Conservation (phyloP, 305 asterid species). For the Rubia balearica region DNA sequence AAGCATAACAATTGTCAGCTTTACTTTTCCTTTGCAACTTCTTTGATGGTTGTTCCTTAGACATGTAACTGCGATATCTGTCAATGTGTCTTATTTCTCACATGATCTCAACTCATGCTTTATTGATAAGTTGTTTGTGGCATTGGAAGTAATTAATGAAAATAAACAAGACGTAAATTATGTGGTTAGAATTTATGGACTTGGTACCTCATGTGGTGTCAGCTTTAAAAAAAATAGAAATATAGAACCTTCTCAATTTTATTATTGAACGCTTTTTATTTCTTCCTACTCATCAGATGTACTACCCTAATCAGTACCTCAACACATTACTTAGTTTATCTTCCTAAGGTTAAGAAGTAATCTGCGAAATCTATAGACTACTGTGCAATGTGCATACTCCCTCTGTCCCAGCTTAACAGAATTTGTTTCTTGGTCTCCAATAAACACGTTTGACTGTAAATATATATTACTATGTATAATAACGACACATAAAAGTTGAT, state of each 20-base stretch:
- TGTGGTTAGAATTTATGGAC: neutral
- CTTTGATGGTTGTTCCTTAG: neutral
- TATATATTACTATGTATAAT: too few relatives aligned
- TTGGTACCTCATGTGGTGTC: neutral
- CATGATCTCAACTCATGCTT: neutral
- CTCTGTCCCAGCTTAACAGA: too few relatives aligned
- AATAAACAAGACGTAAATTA: neutral
- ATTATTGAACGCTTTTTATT: neutral
- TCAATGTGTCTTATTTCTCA: neutral
- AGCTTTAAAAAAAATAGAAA: neutral
- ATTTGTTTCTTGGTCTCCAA: too few relatives aligned
- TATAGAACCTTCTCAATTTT: neutral
- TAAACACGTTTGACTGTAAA: too few relatives aligned
- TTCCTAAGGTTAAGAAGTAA: neutral
- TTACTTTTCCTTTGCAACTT: neutral
- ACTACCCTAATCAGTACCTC: neutral
- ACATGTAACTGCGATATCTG: neutral
- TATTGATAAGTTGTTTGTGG: neutral
- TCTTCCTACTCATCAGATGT: neutral
- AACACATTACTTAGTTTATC: neutral
- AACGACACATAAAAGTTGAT: too few relatives aligned
- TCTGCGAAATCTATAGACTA: neutral
- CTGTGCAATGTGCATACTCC: too few relatives aligned
- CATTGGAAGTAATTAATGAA: neutral
- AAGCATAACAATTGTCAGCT: neutral